These are phyloP conservation scores for Trichophyton verrucosum DNA, from an alignment of 2,329 filamentous ascomycete genomes.

Conservation along the genomic window DNA sequence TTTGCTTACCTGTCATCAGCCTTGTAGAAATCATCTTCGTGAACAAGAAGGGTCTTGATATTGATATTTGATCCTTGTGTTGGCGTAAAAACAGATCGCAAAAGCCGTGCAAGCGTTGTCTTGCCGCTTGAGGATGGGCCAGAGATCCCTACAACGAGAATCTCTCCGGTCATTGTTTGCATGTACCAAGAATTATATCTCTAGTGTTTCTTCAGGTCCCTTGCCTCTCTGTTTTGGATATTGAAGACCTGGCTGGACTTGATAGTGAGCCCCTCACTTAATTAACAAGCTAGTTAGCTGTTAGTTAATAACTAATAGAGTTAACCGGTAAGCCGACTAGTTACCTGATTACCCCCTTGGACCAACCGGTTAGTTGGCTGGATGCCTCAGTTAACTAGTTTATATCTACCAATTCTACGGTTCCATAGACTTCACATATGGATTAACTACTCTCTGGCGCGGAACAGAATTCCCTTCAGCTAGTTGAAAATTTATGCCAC, in stretches of 20 bases:
- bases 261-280: too few species aligned
- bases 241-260: too few species aligned
- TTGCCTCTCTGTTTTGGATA: background rate
- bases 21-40: slow-evolving; percentile 93
- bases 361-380: too few species aligned
- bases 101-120: slow-evolving; percentile 75
- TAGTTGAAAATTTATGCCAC: too few species aligned
- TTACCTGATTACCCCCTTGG: too few species aligned
- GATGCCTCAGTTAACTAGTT: too few species aligned
- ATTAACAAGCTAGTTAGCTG: background rate
- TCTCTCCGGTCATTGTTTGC: background rate
- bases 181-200: background rate
- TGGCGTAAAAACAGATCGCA: slow-evolving; percentile 64
- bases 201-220: background rate
- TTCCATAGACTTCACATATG: too few species aligned
- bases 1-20: slow-evolving; percentile 53
- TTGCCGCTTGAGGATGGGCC: slow-evolving; percentile 90
- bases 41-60: slow-evolving; percentile 56
- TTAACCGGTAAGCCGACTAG: too few species aligned
- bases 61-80: background rate
- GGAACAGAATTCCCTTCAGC: too few species aligned
- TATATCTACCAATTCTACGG: too few species aligned
- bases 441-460: too few species aligned
- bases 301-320: background rate
- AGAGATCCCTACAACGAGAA: slow-evolving; percentile 53